These are phyloP conservation scores for Leccinum pallidistipes DNA, from an alignment of 1,284 basidiomycete genomes.

Conservation along the genomic window DNA sequence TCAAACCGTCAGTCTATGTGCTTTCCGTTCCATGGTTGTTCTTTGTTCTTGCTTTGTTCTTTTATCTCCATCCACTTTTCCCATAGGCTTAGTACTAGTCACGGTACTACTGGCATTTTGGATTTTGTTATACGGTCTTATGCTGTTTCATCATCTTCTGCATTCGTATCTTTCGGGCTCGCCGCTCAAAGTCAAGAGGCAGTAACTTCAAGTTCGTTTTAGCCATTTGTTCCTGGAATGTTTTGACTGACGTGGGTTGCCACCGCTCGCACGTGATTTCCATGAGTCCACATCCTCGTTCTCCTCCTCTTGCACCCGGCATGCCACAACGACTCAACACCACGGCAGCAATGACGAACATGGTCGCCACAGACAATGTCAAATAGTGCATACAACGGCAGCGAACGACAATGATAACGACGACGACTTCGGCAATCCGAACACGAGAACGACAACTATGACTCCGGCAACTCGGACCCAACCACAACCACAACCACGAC, in stretches of 20 bases:
- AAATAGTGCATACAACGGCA: too few species aligned
- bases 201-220: slow-evolving; percentile 41
- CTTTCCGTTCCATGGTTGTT: slow-evolving; percentile 86
- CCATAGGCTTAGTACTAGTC: slow-evolving; percentile 47
- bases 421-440: too few species aligned
- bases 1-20: slow-evolving; percentile 85
- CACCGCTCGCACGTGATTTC: too few species aligned
- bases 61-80: slow-evolving; percentile 57
- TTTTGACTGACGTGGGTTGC: background rate
- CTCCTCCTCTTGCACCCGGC: too few species aligned
- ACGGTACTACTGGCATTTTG: slow-evolving; percentile 42
- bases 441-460: too few species aligned
- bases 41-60: slow-evolving; percentile 85
- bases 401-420: too few species aligned
- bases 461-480: too few species aligned
- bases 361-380: too few species aligned
- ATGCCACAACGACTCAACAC: too few species aligned
- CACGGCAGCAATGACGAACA: too few species aligned
- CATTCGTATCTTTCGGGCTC: slow-evolving; percentile 86
- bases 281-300: too few species aligned
- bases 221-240: background rate
- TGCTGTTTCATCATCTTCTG: slow-evolving; percentile 84
- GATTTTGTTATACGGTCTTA: slow-evolving; percentile 87
- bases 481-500: too few species aligned
- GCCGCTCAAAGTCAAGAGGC: slow-evolving; percentile 82